Evolutionary conservation across 768 basidiomycete genomes (phyloP), one percentile per base, ranked within the genome.

Genomic region (Podaxis mareebaensis): DNA sequence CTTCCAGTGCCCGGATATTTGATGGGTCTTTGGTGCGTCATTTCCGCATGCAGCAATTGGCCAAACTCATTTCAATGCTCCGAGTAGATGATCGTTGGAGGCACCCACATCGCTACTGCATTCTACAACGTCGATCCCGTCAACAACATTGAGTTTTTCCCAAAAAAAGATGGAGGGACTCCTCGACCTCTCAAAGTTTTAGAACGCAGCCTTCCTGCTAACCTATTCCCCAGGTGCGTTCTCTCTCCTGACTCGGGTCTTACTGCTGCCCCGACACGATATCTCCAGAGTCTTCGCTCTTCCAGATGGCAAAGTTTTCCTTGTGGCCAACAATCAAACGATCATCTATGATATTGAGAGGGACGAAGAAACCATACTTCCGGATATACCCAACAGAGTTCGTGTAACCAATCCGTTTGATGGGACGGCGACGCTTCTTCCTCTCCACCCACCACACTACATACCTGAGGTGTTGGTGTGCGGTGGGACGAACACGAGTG

Each of bases 71-170:
- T 20, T 20, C 8, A 15, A 44, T n/a, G 15, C 20, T 3, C 20
- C 6, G n/a, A 44, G 7, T 51, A 72, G 72, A 74, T 74, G 69
- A 64, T 73, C 17, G 65, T 72, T 15, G 72, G 72, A 28, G 72
- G 72, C 15, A 70, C 73, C 11, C 72, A 73, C 39, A 67, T 73
- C 22, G 63, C 53, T 22, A 71, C 63, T 10, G 85, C 86, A 3
- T 90, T 87, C 80, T 87, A 88, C 70, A 88, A 89, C 68, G 85
- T 82, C 33, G 79, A 77, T 58, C 85, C 86, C 3, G 81, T 84
- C 56, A 87, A 73, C 60, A 72, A 65, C 53, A 72, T 76, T 56
- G 78, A 79, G 61, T 79, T 78, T 55, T 78, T 72, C 70, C 78
- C 78, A 6, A 69, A 74, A 6, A 80, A 80, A 58, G 77, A 78